A percentile compares a stretch with the other conserved stretches of the same genome.
Conservation (phyloP, 768 basidiomycete genomes). For the Lentinula lateritia region DNA sequence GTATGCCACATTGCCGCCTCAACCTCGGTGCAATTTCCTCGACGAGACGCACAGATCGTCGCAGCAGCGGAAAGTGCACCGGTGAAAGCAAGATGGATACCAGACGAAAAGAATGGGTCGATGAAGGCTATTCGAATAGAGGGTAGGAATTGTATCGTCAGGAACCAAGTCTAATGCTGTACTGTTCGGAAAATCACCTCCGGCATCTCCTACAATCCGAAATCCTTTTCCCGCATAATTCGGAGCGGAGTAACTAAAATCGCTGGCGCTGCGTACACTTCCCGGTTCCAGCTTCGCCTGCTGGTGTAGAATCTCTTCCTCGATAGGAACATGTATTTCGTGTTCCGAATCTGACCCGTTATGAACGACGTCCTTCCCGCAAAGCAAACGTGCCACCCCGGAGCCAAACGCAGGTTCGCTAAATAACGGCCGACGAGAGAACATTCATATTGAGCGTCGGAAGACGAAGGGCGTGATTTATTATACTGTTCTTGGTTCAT, state of each 20-base stretch:
- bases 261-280: slow-evolving; percentile 48
- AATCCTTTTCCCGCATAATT: slow-evolving; percentile 49
- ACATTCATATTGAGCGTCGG: not conserved
- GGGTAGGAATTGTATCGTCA: not conserved
- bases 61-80: slow-evolving; percentile 53
- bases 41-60: slow-evolving; percentile 51
- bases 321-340: not conserved
- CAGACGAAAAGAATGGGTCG: slow-evolving; percentile 62
- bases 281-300: slow-evolving; percentile 23
- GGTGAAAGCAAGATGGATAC: slow-evolving; percentile 61
- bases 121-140: slow-evolving; percentile 50
- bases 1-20: slow-evolving; percentile 51
- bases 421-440: slow-evolving; percentile 19
- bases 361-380: not conserved
- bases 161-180: not conserved
- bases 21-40: slow-evolving; percentile 40
- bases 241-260: slow-evolving; percentile 62
- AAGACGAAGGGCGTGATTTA: not conserved
- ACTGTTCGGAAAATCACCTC: slow-evolving; percentile 32
- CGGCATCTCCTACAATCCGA: slow-evolving; percentile 64
- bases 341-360: not conserved
- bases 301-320: not conserved
- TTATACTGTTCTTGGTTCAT: slow-evolving; percentile 50
- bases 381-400: slow-evolving; percentile 8
- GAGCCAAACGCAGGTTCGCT: slow-evolving; percentile 18